Evolutionary conservation across 257 asterid species (phyloP).

Genomic region (Penstemon barbatus): DNA sequence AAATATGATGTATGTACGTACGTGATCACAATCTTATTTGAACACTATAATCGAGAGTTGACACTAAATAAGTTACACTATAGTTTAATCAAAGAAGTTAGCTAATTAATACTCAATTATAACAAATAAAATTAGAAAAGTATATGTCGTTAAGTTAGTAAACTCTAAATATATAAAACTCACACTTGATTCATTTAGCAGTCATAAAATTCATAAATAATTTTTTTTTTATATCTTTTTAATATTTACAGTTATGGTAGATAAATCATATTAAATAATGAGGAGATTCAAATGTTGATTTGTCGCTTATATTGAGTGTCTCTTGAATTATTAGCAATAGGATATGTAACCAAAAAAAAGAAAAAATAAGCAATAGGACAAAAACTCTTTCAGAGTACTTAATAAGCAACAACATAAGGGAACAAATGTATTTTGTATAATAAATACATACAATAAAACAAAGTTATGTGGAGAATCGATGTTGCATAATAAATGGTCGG

Average conservation of each 20-base stretch:
- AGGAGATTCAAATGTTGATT: slow-evolving; percentile 15
- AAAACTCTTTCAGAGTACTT: slow-evolving; percentile 12
- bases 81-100: too few species aligned
- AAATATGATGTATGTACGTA: too few species aligned
- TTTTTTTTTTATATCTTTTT: neutral
- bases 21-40: too few species aligned
- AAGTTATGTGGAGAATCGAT: slow-evolving; percentile 51
- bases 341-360: too few species aligned
- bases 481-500: slow-evolving; percentile 43
- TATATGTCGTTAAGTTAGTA: too few species aligned
- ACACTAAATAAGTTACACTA: too few species aligned
- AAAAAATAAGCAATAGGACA: neutral
- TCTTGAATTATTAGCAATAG: neutral
- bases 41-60: too few species aligned
- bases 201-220: too few species aligned
- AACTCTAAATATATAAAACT: too few species aligned
- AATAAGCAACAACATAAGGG: neutral
- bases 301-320: neutral
- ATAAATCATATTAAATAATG: neutral
- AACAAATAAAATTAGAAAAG: too few species aligned
- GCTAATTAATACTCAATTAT: too few species aligned
- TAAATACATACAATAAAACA: slow-evolving; percentile 1
- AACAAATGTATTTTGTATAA: neutral
- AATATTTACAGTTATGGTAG: neutral
- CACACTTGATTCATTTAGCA: too few species aligned